Conservation (phyloP, 768 basidiomycete genomes). For the Mycena chlorophos region DNA sequence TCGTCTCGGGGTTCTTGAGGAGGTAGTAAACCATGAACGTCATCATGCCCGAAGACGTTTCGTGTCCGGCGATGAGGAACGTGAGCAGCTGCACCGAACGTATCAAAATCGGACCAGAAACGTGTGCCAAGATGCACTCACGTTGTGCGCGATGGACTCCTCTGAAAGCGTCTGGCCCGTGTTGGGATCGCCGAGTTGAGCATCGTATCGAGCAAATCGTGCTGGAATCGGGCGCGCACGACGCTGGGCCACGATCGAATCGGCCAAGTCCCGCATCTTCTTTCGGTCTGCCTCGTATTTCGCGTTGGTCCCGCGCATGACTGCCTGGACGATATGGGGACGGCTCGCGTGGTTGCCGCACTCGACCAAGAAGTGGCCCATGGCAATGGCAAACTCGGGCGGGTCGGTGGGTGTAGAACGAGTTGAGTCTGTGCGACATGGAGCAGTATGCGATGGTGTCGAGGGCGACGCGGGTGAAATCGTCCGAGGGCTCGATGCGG, state of each 20-base stretch:
- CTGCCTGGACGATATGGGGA: conserved; percentile 33
- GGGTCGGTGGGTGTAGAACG: conserved; percentile 42
- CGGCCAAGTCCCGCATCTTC: conserved; percentile 41
- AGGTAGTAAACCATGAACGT: conserved; percentile 46
- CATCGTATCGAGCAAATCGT: conserved; percentile 50
- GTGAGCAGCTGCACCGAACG: conserved; percentile 40
- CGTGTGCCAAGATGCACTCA: conserved; percentile 18
- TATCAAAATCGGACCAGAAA: not conserved
- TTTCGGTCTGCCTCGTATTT: conserved; percentile 44
- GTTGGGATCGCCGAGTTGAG: conserved; percentile 43
- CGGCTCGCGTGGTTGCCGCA: conserved; percentile 36
- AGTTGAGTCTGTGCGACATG: conserved; percentile 47
- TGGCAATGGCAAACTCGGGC: conserved; percentile 41
- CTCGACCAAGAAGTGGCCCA: conserved; percentile 44
- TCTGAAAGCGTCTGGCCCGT: conserved; percentile 43
- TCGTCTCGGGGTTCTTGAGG: conserved; percentile 42
- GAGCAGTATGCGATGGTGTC: conserved; percentile 49
- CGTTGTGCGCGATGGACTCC: conserved; percentile 44
- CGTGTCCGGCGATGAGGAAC: conserved; percentile 48
- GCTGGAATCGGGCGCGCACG: conserved; percentile 39
- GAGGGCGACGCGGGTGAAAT: conserved; percentile 49
- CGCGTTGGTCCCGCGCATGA: conserved; percentile 36
- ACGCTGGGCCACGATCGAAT: conserved; percentile 40
- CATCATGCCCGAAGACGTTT: conserved; percentile 36
- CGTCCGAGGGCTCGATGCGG: conserved; percentile 43